These are phyloP conservation scores for Cryoendolithus antarcticus DNA, from an alignment of 2,329 filamentous ascomycete species.

Conservation along the genomic window DNA sequence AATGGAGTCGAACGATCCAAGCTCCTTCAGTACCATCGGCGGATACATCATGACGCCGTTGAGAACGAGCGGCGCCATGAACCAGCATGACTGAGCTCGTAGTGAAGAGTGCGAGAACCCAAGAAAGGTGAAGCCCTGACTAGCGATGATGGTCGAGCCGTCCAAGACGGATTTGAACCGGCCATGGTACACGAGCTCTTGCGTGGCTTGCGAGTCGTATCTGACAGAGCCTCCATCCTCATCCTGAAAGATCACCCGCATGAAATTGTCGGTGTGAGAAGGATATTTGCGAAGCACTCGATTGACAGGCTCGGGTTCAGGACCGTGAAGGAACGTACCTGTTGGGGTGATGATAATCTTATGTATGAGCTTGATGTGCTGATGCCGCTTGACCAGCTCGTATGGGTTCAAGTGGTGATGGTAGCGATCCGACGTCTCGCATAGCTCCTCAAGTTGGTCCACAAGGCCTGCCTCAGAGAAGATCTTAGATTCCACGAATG, in stretches of 20 bases:
- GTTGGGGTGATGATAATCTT: conserved; percentile 28
- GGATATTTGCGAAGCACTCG: conserved; percentile 56
- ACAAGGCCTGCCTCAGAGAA: conserved; percentile 25
- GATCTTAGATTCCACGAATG: conserved; percentile 30
- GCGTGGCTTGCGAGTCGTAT: conserved; percentile 40
- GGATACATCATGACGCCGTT: conserved; percentile 23
- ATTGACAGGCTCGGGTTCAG: conserved; percentile 52
- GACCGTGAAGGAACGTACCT: conserved; percentile 31
- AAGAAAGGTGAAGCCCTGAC: conserved; percentile 51
- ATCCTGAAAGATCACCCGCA: conserved; percentile 61
- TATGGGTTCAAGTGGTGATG: conserved; percentile 16
- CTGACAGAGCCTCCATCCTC: conserved; percentile 56
- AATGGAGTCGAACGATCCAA: conserved; percentile 42
- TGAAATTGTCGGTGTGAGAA: conserved; percentile 48
- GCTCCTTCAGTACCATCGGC: conserved; percentile 28
- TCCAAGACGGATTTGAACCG: conserved; percentile 51
- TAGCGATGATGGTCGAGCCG: conserved; percentile 50
- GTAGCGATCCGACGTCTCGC: conserved; percentile 23
- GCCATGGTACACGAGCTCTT: conserved; percentile 39
- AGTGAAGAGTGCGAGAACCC: conserved; percentile 73
- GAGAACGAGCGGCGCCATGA: conserved; percentile 33
- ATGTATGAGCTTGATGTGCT: conserved; percentile 25
- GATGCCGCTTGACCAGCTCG: conserved; percentile 20
- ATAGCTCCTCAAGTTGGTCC: conserved; percentile 27
- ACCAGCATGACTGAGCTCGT: conserved; percentile 59